Evolutionary conservation across 164 flowering plant genomes (phyloP), one percentile per base, ranked within the genome.

Genomic region (Stephania japonica): DNA sequence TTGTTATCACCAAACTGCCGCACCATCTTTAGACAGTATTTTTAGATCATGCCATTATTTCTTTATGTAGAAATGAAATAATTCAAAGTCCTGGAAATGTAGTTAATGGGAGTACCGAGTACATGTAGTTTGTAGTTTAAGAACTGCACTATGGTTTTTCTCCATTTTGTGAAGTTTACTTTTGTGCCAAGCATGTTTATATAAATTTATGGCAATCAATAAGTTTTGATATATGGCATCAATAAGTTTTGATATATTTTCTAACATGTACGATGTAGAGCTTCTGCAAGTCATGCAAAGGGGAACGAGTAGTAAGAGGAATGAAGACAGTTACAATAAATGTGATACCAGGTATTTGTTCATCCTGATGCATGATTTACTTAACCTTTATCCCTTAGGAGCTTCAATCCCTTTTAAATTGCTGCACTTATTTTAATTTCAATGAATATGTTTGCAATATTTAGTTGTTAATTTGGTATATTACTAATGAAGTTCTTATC

Each of bases 231-330:
- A 2, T 56, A 56, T 3, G 62, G n/a, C 62, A 19, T 56, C 62
- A 56, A 56, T 56, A 56, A 21, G 62, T 5, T 56, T n/a, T 47
- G 10, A 56, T 56, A 19, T 56, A 3, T 56, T 16, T 26, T 38
- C 8, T 13, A 18, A 62, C 23, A 62, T 56, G 7, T 16, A 56
- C 49, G 25, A 56, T 68, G 38, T 75, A 94, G 98, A 84, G 77
- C 76, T 78, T 81, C 43, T 94, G 99, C 89, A 91, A 84, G 73
- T 77, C 97, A 56, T 95, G 99, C 83, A 83, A 81, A 59, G 99
- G 99, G 42, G 82, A 76, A 1, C 83, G 87, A 27, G 91, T 95
- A 23, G 84, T 86, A 68, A 80, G 72, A 78, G 95, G 95, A 78
- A 72, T 84, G 27, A 95, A 95, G 78, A 65, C 98, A 14, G 89